Base-by-base conservation (phyloP, 768 basidiomycete species). In the Lactarius hatsudake region DNA sequence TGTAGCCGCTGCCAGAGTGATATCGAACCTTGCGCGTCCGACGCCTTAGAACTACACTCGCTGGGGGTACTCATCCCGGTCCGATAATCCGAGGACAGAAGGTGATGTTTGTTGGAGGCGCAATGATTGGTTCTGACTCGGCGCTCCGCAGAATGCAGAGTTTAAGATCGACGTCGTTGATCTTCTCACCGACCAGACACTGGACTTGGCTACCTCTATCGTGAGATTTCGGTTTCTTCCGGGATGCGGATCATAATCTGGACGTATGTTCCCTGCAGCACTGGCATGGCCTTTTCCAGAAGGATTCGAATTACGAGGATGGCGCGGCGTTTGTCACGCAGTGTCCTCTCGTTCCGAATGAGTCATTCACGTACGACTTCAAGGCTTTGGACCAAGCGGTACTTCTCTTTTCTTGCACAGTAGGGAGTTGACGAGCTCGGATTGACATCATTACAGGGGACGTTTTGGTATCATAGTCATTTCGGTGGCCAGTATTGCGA, bases 381-480 rank as follows among this genome's bases (percentile, higher is more conserved):
- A 63, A 64, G 5, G 72, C 71, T 0, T 73, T 74, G 10, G 71
- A 72, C 20, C 80, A 81, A 63, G 77, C 79, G 7, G 71, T 71
- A 63, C n/a, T 28, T 6, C 13, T 10, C 34, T 12, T 61, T 61
- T 7, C 23, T 45, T n/a, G 15, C 20, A 2, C 15, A 32, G 30
- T 23, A 26, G 2, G 4, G 30, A 40, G 7, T n/a, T 9, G 7
- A 53, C 23, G 9, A 30, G 18, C 30, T n/a, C 36, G 40, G 0
- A 51, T 13, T 28, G 32, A 9, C n/a, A 20, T 12, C 34, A 30
- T 32, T 17, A 1, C 58, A 75, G 73, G 74, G 57, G 18, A 78
- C 74, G 6, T 78, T 62, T 61, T 79, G 78, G 78, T 83, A 82
- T 59, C 82, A 83, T 64, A 80, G 79, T 30, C 82, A 83, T 67